These are phyloP conservation scores for Coccomyxa subellipsoidea DNA, from an alignment of 163 green algal species.

Conservation along the genomic window DNA sequence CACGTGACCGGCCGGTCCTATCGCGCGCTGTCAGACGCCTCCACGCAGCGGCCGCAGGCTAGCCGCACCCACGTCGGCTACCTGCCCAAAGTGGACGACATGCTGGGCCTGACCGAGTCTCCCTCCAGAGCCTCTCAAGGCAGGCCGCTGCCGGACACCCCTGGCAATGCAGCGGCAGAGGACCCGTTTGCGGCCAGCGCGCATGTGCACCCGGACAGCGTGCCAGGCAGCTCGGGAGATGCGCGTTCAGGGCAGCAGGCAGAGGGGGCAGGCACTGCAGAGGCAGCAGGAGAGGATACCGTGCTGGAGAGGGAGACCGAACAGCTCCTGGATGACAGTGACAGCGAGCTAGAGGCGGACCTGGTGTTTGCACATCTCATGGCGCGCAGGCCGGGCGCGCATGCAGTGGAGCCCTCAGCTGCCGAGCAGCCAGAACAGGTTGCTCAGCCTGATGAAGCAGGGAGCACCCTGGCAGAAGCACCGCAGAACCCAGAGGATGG, in stretches of 20 bases:
- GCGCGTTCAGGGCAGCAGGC: neutral
- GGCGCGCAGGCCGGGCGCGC: neutral
- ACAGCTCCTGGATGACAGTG: neutral
- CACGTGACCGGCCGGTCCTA: neutral
- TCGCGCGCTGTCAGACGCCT: neutral
- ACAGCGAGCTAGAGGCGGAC: conserved; percentile 18
- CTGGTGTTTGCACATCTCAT: neutral
- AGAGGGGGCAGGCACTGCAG: neutral
- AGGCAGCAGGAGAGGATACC: neutral
- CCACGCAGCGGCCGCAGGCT: neutral
- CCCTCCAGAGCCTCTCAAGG: neutral
- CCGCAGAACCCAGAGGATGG: neutral
- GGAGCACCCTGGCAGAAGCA: neutral
- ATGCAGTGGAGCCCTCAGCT: neutral
- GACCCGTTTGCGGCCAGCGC: neutral
- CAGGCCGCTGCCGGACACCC: neutral
- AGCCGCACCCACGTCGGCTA: neutral
- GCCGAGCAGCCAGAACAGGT: neutral
- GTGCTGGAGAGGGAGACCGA: neutral
- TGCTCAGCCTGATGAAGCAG: neutral
- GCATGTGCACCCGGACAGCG: neutral
- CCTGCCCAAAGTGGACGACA: conserved; percentile 3
- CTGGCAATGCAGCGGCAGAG: neutral
- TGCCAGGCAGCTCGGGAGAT: neutral
- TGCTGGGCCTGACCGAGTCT: neutral